These are phyloP conservation scores for Arachis monticola DNA, from an alignment of 331 rosid species.

Conservation along the genomic window DNA sequence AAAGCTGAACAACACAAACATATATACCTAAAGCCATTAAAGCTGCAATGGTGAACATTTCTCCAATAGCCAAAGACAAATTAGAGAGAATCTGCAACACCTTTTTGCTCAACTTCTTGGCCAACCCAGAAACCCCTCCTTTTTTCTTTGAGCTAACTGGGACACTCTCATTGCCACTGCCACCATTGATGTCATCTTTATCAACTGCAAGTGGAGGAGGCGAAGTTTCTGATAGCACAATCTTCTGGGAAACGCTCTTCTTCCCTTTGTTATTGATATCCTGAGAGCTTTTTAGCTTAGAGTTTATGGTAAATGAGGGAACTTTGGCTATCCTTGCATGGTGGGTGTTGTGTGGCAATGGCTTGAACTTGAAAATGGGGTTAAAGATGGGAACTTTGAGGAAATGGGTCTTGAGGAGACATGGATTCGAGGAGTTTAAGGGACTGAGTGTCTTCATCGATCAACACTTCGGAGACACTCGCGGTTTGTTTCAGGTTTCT, in stretches of 20 bases:
- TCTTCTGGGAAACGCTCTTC: slow-evolving; percentile 56
- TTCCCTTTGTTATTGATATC: slow-evolving; percentile 49
- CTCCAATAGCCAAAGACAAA: slow-evolving; percentile 95
- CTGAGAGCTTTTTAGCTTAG: slow-evolving; percentile 57
- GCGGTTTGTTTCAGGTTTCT: slow-evolving; percentile 6
- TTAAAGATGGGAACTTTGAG: slow-evolving; percentile 44
- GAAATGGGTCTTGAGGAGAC: slow-evolving; percentile 49
- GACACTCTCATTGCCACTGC: slow-evolving; percentile 42
- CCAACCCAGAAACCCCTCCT: slow-evolving; percentile 42
- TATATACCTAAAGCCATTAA: slow-evolving; percentile 82
- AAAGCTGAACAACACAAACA: slow-evolving; percentile 17
- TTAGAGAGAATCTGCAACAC: slow-evolving; percentile 69
- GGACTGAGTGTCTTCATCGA: slow-evolving; percentile 55
- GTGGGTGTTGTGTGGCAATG: slow-evolving; percentile 35
- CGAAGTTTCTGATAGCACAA: slow-evolving; percentile 65
- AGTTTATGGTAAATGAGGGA: slow-evolving; percentile 45
- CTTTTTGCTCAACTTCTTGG: slow-evolving; percentile 60
- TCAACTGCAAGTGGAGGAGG: slow-evolving; percentile 69
- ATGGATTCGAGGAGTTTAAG: slow-evolving; percentile 47
- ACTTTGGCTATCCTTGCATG: slow-evolving; percentile 32
- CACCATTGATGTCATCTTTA: slow-evolving; percentile 29
- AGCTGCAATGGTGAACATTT: slow-evolving; percentile 82
- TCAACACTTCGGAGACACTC: slow-evolving; percentile 16
- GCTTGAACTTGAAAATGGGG: slow-evolving; percentile 46
- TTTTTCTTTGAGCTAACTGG: slow-evolving; percentile 45